Conservation (phyloP, 2,329 filamentous ascomycete genomes). For the Fusarium ramigenum region DNA sequence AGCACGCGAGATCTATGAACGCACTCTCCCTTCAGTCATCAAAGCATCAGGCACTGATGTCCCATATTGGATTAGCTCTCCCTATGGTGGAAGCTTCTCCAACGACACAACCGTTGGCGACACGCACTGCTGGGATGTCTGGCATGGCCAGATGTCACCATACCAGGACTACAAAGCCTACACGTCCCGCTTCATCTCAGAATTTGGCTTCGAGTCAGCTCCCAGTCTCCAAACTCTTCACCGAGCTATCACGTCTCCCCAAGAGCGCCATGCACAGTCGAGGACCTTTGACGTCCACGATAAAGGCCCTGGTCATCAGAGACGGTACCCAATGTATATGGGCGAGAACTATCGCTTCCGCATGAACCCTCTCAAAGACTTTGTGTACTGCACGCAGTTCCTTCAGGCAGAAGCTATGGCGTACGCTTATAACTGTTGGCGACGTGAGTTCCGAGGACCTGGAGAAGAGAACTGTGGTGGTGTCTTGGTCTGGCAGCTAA, state of each 20-base stretch:
- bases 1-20: background rate
- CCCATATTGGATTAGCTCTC: constrained; percentile 1
- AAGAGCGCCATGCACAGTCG: background rate
- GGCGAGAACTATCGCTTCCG: constrained; percentile 3
- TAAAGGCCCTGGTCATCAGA: constrained; percentile 6
- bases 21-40: background rate
- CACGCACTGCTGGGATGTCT: constrained; percentile 9
- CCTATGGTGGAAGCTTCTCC: background rate
- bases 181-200: background rate
- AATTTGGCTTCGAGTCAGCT: constrained; percentile 6
- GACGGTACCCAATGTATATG: constrained; percentile 8
- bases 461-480: background rate
- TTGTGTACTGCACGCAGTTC: constrained; percentile 4
- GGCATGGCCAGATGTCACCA: background rate
- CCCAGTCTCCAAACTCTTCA: background rate
- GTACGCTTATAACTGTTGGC: constrained; percentile 10
- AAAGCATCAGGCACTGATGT: background rate
- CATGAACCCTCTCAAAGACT: background rate
- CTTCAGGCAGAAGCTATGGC: background rate
- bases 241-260: rapidly evolving
- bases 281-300: background rate
- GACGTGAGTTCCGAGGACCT: background rate
- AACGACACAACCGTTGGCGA: background rate
- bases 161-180: constrained; percentile 8
- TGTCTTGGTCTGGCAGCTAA: constrained; percentile 9